phyloP scores from a whole-genome alignment of 768 basidiomycete species.

The Pholiota conissans region DNA sequence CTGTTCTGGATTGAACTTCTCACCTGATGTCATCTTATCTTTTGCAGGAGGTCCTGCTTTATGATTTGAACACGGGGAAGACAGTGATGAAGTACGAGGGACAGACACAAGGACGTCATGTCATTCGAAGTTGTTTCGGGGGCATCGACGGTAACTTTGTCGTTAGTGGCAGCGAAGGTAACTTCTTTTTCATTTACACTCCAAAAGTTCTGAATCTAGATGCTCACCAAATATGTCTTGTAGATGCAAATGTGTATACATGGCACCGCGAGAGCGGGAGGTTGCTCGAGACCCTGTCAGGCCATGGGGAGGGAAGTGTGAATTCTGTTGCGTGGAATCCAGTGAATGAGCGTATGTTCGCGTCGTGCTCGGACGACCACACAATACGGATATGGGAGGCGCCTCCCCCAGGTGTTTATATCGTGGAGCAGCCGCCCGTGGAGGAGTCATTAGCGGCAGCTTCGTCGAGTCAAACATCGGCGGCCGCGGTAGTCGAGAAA shows the following conservation, averaged over 20 bases:
- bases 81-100: constrained; percentile 83
- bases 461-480: constrained; percentile 3
- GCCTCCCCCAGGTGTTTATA: constrained; percentile 25
- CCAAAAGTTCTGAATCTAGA: neutral
- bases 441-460: constrained; percentile 5
- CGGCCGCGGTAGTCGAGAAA: constrained; percentile 44
- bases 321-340: constrained; percentile 98
- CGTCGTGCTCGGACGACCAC: constrained; percentile 91
- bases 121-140: constrained; percentile 93
- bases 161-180: constrained; percentile 94
- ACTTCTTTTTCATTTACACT: constrained; percentile 31
- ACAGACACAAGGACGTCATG: constrained; percentile 79
- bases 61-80: constrained; percentile 72
- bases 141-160: constrained; percentile 87
- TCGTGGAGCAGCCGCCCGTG: constrained; percentile 10
- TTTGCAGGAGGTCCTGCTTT: constrained; percentile 82
- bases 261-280: constrained; percentile 89
- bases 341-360: constrained; percentile 86
- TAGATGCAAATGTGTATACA: constrained; percentile 92
- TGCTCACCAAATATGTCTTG: constrained; percentile 3
- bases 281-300: constrained; percentile 83
- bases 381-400: constrained; percentile 92
- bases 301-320: constrained; percentile 88
- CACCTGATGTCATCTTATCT: constrained; percentile 9
- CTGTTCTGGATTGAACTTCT: constrained; percentile 12